phyloP scores from a whole-genome alignment of 169 alveolate species.

The Plasmodium yoelii region DNA sequence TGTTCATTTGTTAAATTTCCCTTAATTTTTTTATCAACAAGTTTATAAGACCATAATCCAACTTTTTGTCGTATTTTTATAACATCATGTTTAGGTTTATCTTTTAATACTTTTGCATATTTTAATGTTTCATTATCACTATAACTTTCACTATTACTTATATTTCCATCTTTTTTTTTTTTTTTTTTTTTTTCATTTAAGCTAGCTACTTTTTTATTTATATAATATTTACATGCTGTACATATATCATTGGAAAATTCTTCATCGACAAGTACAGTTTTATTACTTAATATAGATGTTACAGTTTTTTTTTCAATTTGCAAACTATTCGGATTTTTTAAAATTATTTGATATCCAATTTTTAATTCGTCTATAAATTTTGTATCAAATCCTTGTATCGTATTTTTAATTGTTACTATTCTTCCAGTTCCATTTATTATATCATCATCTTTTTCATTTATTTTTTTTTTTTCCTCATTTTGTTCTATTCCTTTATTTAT shows the following conservation, averaged over 20 bases:
- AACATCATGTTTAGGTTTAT: conserved; percentile 35
- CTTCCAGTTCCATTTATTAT: conserved; percentile 81
- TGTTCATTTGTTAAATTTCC: conserved; percentile 83
- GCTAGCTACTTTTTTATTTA: conserved; percentile 14
- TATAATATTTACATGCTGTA: conserved; percentile 79
- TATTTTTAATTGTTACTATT: conserved; percentile 82
- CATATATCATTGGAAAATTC: conserved; percentile 82
- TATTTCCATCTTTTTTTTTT: conserved; percentile 8
- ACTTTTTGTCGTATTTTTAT: conserved; percentile 82
- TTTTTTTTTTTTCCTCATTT: conserved; percentile 7
- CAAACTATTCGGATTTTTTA: conserved; percentile 80
- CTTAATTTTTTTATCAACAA: conserved; percentile 80
- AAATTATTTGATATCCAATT: conserved; percentile 77
- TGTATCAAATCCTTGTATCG: conserved; percentile 86
- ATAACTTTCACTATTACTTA: background rate
- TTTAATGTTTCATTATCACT: conserved; percentile 22
- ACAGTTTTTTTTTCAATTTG: conserved; percentile 79
- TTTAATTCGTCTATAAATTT: conserved; percentile 80
- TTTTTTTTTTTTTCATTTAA: background rate
- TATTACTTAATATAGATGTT: conserved; percentile 78
- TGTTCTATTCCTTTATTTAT: background rate
- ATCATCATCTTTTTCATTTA: background rate
- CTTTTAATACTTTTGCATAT: conserved; percentile 52
- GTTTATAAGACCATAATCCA: conserved; percentile 86
- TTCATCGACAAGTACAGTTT: conserved; percentile 78